Percentiles rank a stretch among this genome's conserved stretches.
These are phyloP conservation scores for Avena sativa DNA, from an alignment of 176 grass and related monocot species.

Conservation along the genomic window DNA sequence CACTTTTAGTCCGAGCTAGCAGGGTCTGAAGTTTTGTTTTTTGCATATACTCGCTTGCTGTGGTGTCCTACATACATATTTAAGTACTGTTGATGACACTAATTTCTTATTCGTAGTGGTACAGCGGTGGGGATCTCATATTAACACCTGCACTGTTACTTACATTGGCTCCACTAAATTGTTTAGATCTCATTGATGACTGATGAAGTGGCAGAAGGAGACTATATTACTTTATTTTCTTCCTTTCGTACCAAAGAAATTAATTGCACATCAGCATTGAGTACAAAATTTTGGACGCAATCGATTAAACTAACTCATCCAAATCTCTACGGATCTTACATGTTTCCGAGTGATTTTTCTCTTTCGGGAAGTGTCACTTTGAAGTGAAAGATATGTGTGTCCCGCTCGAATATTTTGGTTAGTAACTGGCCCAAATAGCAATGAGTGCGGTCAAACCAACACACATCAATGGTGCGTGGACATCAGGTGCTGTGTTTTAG, in stretches of 20 bases:
- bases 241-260: not conserved
- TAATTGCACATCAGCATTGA: not conserved
- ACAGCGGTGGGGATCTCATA: not conserved
- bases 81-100: not conserved
- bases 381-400: not conserved
- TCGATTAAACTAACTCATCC: not conserved
- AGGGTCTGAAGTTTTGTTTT: too few relatives aligned
- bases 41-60: too few relatives aligned
- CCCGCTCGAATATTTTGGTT: not conserved
- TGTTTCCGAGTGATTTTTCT: not conserved
- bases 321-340: not conserved
- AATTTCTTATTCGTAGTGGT: not conserved
- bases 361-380: not conserved
- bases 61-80: not conserved
- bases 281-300: not conserved
- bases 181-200: not conserved
- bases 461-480: not conserved
- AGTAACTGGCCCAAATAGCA: not conserved
- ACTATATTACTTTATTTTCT: not conserved
- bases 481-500: not conserved
- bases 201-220: not conserved
- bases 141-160: not conserved
- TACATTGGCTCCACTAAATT: slow-evolving; percentile 6
- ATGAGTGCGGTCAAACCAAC: slow-evolving; percentile 13
- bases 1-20: too few relatives aligned